These are phyloP conservation scores for Fraxinus excelsior DNA, from an alignment of 257 asterid species.

Conservation along the genomic window DNA sequence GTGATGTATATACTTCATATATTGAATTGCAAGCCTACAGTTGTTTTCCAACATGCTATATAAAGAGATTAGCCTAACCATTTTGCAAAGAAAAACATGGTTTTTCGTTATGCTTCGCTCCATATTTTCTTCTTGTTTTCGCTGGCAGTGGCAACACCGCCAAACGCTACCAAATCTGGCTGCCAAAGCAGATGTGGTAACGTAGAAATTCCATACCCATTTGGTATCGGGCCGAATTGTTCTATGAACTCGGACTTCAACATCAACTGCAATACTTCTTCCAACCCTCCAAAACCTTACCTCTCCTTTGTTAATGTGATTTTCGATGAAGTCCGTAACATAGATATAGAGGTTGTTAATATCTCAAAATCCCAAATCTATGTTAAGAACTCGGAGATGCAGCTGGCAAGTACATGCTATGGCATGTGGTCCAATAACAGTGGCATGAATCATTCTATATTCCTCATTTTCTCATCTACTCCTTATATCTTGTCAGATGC, in stretches of 20 bases:
- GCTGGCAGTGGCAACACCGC: background rate
- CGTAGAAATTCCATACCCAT: background rate
- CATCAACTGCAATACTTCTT: too few species aligned
- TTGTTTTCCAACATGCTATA: too few species aligned
- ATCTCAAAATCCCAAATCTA: background rate
- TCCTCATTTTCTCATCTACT: background rate
- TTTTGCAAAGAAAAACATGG: background rate
- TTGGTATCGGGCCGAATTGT: slow-evolving; percentile 3
- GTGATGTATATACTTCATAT: too few species aligned
- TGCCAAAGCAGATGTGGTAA: slow-evolving; percentile 8
- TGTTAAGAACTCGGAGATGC: slow-evolving; percentile 3
- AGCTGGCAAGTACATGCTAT: background rate
- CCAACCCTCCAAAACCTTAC: too few species aligned
- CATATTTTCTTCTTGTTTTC: background rate
- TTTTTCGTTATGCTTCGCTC: background rate
- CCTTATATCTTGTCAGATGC: slow-evolving; percentile 16
- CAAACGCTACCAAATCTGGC: background rate
- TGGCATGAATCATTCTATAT: too few species aligned
- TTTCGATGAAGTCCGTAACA: too few species aligned
- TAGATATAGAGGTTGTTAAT: too few species aligned
- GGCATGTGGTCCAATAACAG: too few species aligned
- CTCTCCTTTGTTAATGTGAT: too few species aligned
- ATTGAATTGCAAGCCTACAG: too few species aligned
- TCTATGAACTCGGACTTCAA: too few species aligned
- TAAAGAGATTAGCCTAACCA: too few species aligned